Conservation (phyloP, 2,329 filamentous ascomycete species). For the Teratosphaeria nubilosa region DNA sequence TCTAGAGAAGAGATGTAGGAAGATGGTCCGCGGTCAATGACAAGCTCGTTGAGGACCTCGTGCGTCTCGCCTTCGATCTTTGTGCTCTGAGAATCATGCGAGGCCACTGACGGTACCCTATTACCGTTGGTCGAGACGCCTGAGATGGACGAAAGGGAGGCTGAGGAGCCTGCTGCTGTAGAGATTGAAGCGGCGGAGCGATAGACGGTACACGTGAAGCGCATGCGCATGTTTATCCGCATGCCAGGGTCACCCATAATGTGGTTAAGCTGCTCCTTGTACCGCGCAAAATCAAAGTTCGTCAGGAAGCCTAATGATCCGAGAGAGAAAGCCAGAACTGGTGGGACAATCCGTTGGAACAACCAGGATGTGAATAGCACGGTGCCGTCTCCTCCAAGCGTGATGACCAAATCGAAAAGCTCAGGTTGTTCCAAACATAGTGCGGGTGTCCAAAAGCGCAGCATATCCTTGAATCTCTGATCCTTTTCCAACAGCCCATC, state of each 20-base stretch:
- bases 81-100: conserved; percentile 37
- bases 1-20: conserved; percentile 96
- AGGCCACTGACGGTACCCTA: neutral
- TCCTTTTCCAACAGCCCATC: conserved; percentile 62
- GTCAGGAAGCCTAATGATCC: conserved; percentile 83
- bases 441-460: conserved; percentile 93
- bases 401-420: conserved; percentile 88
- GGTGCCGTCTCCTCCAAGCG: conserved; percentile 76
- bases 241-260: conserved; percentile 93
- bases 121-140: neutral
- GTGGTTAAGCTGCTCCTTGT: conserved; percentile 74
- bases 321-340: conserved; percentile 73
- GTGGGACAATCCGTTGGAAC: conserved; percentile 82
- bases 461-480: conserved; percentile 67
- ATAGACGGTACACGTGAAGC: conserved; percentile 96
- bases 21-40: conserved; percentile 93
- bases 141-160: conserved; percentile 17
- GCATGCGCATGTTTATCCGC: conserved; percentile 96
- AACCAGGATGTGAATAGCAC: conserved; percentile 84
- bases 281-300: conserved; percentile 76
- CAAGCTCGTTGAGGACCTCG: conserved; percentile 94
- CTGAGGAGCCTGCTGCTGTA: conserved; percentile 14
- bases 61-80: conserved; percentile 87
- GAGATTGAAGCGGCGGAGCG: conserved; percentile 42
- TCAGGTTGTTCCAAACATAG: conserved; percentile 90